Evolutionary conservation across 1,284 basidiomycete species (phyloP).

Genomic region (Ganoderma multipileum): DNA sequence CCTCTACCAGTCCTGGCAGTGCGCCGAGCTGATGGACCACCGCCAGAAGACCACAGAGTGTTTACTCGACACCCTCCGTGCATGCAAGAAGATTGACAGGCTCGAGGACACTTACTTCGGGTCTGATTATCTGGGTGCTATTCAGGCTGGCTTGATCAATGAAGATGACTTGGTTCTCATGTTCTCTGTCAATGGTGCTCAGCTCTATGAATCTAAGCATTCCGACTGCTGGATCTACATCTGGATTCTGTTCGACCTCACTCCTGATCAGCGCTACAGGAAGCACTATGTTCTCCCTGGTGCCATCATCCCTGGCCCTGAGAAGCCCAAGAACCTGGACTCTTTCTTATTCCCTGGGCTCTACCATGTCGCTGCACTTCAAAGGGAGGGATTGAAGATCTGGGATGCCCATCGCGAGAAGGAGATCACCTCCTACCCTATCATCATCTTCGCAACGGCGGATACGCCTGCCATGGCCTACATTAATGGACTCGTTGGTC

Average conservation of each 20-base stretch:
- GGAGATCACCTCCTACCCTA: conserved; percentile 16
- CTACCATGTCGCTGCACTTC: conserved; percentile 32
- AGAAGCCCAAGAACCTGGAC: conserved; percentile 35
- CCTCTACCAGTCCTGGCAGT: no score
- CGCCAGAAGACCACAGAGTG: no score
- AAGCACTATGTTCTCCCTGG: conserved; percentile 34
- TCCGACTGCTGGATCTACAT: conserved; percentile 40
- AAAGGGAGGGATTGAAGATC: conserved; percentile 27
- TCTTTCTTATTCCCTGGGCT: conserved; percentile 34
- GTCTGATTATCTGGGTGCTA: conserved; percentile 28
- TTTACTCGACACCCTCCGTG: no score
- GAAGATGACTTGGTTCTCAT: conserved; percentile 32
- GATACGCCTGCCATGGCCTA: conserved; percentile 36
- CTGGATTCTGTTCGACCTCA: conserved; percentile 35
- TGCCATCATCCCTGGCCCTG: conserved; percentile 35
- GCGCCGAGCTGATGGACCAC: no score
- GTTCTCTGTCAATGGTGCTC: conserved; percentile 40
- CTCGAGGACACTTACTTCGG: conserved; percentile 19
- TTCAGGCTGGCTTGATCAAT: conserved; percentile 24
- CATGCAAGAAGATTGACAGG: no score
- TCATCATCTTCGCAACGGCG: conserved; percentile 30
- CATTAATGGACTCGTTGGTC: conserved; percentile 44
- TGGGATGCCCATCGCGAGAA: conserved; percentile 24
- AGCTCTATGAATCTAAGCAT: conserved; percentile 36
- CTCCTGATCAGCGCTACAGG: conserved; percentile 34